Conservation (phyloP, 768 basidiomycete genomes). For the Rickenella mellea region DNA sequence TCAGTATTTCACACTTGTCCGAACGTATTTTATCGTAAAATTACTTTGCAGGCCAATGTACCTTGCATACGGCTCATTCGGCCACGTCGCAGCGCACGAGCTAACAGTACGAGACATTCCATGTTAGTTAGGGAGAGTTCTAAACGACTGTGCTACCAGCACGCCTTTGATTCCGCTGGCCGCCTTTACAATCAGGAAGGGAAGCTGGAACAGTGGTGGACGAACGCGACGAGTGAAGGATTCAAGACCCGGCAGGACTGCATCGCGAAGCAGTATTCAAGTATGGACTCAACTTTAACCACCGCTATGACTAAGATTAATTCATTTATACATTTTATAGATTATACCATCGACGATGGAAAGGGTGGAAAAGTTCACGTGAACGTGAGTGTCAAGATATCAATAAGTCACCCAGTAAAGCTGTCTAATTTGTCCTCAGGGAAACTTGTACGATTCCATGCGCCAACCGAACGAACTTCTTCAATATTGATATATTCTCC, state of each 20-base stretch:
- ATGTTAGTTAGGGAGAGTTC: not conserved
- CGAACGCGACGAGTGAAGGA: slow-evolving; percentile 71
- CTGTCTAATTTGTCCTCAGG: slow-evolving; percentile 29
- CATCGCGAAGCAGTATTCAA: slow-evolving; percentile 86
- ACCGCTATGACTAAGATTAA: not conserved
- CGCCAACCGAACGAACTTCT: no score
- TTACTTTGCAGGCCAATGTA: slow-evolving; percentile 63
- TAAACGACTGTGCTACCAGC: slow-evolving; percentile 30
- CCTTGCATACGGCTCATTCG: slow-evolving; percentile 87
- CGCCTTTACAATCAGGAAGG: slow-evolving; percentile 87
- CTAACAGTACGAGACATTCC: slow-evolving; percentile 48
- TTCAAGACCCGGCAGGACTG: slow-evolving; percentile 82
- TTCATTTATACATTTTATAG: slow-evolving; percentile 22
- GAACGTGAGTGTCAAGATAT: slow-evolving; percentile 48
- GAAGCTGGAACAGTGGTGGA: slow-evolving; percentile 89
- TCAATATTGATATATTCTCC: slow-evolving; percentile 5
- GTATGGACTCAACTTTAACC: slow-evolving; percentile 24
- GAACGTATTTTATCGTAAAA: slow-evolving; percentile 7
- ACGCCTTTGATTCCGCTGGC: slow-evolving; percentile 86
- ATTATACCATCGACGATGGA: slow-evolving; percentile 77
- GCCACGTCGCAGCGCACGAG: slow-evolving; percentile 88
- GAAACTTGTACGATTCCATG: slow-evolving; percentile 65
- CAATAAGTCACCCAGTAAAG: slow-evolving; percentile 3
- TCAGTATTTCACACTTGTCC: slow-evolving; percentile 19
- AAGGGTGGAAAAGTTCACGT: slow-evolving; percentile 78